Percentiles rank a stretch among this genome's conserved stretches.
phyloP scores from a whole-genome alignment of 1,284 basidiomycete species.

The Pyrrhoderma lamaoense region DNA sequence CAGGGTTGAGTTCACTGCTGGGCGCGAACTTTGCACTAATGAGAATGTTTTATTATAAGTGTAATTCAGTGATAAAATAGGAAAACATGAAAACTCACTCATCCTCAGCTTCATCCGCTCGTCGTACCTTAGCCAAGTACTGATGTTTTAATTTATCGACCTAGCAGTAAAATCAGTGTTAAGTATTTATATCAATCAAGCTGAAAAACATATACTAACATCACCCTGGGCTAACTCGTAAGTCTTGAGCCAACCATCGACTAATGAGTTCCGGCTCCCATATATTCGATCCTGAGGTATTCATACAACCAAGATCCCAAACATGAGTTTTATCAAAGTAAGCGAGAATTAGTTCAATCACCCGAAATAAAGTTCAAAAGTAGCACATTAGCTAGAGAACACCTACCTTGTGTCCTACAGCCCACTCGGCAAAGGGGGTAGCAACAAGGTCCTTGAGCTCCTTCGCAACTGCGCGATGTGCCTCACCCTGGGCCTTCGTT shows the following conservation, averaged over 20 bases:
- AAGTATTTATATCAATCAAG: not conserved
- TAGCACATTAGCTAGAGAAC: constrained; percentile 16
- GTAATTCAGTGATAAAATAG: not conserved
- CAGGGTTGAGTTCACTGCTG: constrained; percentile 41
- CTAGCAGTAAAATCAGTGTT: constrained; percentile 23
- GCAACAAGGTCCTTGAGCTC: constrained; percentile 63
- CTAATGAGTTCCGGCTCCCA: constrained; percentile 46
- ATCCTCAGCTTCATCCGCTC: constrained; percentile 85
- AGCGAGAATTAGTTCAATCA: too few relatives aligned
- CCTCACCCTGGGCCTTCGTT: constrained; percentile 55
- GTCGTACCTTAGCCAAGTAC: constrained; percentile 71
- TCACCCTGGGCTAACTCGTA: constrained; percentile 62
- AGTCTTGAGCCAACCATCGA: constrained; percentile 64
- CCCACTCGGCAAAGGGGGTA: constrained; percentile 72
- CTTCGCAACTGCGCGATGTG: constrained; percentile 57
- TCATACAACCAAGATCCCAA: not conserved
- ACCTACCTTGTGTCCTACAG: constrained; percentile 55
- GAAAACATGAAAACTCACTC: constrained; percentile 50
- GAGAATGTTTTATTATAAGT: constrained; percentile 6
- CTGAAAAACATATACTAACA: constrained; percentile 28
- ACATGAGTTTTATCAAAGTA: too few relatives aligned
- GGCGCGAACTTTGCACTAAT: constrained; percentile 79
- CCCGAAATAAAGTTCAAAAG: not conserved
- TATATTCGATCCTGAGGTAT: constrained; percentile 47
- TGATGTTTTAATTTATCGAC: constrained; percentile 63